Evolutionary conservation across 331 rosid genomes (phyloP), one percentile per base, ranked within the genome.

Genomic region (Acacia concinna): DNA sequence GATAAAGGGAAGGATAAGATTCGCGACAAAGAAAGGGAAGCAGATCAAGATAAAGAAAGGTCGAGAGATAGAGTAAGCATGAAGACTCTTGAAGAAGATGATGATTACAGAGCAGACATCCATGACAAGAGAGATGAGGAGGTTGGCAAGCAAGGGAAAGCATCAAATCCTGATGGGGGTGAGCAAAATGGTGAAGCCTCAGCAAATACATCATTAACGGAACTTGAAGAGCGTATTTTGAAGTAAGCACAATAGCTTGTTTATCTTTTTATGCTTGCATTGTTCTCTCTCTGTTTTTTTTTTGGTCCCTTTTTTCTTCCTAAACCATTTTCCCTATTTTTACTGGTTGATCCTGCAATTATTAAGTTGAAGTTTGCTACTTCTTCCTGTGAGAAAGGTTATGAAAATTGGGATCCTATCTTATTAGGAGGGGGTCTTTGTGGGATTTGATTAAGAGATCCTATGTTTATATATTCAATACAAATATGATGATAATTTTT

Each of bases 141-240:
- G 76, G 77, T 63, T 79, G 81, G 73, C 32, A 86, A 81, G 82
- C 90, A 85, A 72, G 86, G 77, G 65, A 87, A 81, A 81, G 79
- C 73, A 28, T 82, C 87, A 56, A 83, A 81, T 66, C 67, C 71
- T 30, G 35, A 81, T 23, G 81, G 82, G 56, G 84, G 41, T 79
- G 94, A 84, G 62, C 86, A 71, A 37, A 82, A 78, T 69, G 71
- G 82, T 49, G 90, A 85, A 30, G 74, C 87, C 18, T 56, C 81
- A 54, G 68, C 64, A 27, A 86, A 81, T 15, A 18, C 82, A 46
- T 83, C 86, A 20, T 38, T 92, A 56, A 59, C 83, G 27, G 91
- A 86, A 86, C 88, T 94, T 51, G 92, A 85, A 84, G 88, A 80
- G 60, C 98, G 97, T 79, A 88, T 94, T 57, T 46, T 85, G 81